These are phyloP conservation scores for Schoenoplectus triqueter DNA, from an alignment of 202 grass and related monocot genomes.

Conservation along the genomic window DNA sequence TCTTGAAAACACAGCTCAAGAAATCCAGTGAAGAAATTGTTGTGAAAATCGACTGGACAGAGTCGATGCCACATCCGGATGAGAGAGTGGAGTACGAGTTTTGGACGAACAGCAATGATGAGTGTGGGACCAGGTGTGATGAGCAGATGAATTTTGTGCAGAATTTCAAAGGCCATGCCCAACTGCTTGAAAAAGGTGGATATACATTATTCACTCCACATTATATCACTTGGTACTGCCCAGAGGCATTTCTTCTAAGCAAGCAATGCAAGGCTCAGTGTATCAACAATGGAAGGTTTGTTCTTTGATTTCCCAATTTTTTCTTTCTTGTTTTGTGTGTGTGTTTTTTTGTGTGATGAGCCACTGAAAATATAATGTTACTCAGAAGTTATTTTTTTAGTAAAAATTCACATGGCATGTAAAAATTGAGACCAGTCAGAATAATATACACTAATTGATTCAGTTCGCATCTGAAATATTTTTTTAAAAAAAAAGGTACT, in stretches of 20 bases:
- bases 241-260: slow-evolving; percentile 48
- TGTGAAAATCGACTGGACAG: slow-evolving; percentile 72
- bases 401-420: neutral
- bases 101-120: slow-evolving; percentile 99
- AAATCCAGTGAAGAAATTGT: slow-evolving; percentile 42
- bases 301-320: neutral
- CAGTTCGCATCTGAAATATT: neutral
- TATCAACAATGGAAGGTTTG: slow-evolving; percentile 68
- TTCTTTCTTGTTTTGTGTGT: neutral
- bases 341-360: neutral
- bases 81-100: slow-evolving; percentile 89
- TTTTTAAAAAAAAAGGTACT: slow-evolving; percentile 51
- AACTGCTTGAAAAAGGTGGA: slow-evolving; percentile 70
- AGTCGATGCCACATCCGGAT: slow-evolving; percentile 91
- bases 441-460: neutral
- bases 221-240: slow-evolving; percentile 98
- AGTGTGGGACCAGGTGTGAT: slow-evolving; percentile 76
- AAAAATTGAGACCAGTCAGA: neutral
- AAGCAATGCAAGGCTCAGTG: slow-evolving; percentile 78
- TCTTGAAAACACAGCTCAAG: slow-evolving; percentile 49
- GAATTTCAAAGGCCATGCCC: slow-evolving; percentile 73
- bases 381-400: neutral
- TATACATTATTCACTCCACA: slow-evolving; percentile 82
- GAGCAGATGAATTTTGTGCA: slow-evolving; percentile 79
- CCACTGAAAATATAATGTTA: neutral